Conservation (phyloP, 352 stramenopile genomes). For the Phytophthora europaea region DNA sequence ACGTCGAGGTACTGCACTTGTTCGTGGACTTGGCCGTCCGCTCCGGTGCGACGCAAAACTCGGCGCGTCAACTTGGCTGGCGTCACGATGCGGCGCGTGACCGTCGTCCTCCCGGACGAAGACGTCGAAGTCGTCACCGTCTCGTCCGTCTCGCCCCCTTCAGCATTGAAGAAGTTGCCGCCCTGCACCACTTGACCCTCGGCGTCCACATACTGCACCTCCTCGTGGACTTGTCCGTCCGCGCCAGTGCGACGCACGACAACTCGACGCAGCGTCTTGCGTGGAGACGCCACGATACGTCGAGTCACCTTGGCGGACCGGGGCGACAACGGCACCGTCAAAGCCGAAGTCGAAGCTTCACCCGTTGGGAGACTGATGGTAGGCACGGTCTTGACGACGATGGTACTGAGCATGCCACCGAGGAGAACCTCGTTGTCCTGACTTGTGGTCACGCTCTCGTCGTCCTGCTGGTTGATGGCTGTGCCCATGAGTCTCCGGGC, state of each 20-base stretch:
- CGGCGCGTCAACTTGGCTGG: slow-evolving; percentile 19
- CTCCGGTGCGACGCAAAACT: slow-evolving; percentile 22
- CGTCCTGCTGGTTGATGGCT: slow-evolving; percentile 7
- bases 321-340: slow-evolving; percentile 22
- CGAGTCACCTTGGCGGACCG: slow-evolving; percentile 28
- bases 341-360: neutral
- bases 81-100: slow-evolving; percentile 17
- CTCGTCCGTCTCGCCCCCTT: slow-evolving; percentile 1
- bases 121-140: neutral
- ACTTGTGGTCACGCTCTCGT: slow-evolving; percentile 2
- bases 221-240: slow-evolving; percentile 31
- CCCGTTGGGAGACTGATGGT: neutral
- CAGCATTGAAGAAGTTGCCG: slow-evolving; percentile 20
- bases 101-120: slow-evolving; percentile 2
- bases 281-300: slow-evolving; percentile 30
- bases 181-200: slow-evolving; percentile 22
- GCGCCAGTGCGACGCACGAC: slow-evolving; percentile 23
- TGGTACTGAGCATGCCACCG: slow-evolving; percentile 16
- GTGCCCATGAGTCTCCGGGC: slow-evolving; percentile 27
- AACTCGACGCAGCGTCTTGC: slow-evolving; percentile 35
- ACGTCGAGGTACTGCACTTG: slow-evolving; percentile 36
- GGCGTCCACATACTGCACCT: slow-evolving; percentile 33
- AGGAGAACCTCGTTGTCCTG: slow-evolving; percentile 12
- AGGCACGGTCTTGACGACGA: slow-evolving; percentile 38
- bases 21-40: slow-evolving; percentile 27